Conservation (phyloP, 2,329 filamentous ascomycete genomes). For the Colletotrichum phormii region DNA sequence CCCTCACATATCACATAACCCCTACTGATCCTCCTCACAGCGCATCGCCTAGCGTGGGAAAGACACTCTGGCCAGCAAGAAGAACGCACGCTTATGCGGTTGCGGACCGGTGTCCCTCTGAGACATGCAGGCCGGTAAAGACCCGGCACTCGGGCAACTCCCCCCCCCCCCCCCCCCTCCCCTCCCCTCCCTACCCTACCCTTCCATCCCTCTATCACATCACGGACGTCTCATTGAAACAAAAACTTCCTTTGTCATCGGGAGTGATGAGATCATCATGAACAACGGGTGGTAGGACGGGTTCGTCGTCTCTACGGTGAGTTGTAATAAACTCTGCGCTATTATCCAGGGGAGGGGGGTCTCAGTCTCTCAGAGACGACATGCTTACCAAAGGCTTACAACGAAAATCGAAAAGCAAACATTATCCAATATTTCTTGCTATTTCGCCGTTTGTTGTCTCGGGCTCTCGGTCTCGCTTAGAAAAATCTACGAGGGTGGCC, state of each 20-base stretch:
- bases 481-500: background rate
- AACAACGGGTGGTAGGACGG: background rate
- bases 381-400: constrained; percentile 17
- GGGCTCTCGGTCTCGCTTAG: background rate
- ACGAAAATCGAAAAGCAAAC: background rate
- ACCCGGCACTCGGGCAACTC: constrained; percentile 1
- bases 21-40: constrained; percentile 2
- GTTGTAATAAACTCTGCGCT: background rate
- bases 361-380: background rate
- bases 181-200: too few relatives aligned
- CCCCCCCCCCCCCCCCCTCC: background rate
- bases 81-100: background rate
- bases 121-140: background rate
- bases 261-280: background rate
- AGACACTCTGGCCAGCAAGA: background rate
- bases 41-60: background rate
- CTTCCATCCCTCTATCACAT: background rate
- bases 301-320: too few relatives aligned
- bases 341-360: background rate
- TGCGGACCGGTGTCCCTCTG: background rate
- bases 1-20: constrained; percentile 2
- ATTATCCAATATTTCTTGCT: background rate
- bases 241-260: background rate
- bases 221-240: background rate
- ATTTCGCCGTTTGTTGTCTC: constrained; percentile 28